Base-by-base conservation (phyloP, 192 early-diverging fungal species). In the Coemansia sp. region DNA sequence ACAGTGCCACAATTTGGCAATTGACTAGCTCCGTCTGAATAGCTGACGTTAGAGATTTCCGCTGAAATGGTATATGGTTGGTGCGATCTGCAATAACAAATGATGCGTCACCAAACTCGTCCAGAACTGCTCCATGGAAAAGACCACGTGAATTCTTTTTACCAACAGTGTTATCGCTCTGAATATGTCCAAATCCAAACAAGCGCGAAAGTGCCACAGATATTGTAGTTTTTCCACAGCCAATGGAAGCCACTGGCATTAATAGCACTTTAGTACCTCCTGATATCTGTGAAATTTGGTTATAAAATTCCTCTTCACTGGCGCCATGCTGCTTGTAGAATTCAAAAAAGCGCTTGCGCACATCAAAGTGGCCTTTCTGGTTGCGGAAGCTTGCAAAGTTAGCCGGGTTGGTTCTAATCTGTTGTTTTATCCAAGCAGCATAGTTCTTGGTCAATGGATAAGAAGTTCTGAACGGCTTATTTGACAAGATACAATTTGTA, bases 1-100 rank as follows among this genome's bases (percentile, higher is more conserved):
- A 87, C 18, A 95, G 52, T 0, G 86, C 89, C 3, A 95, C 74
- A 24, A 93, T 82, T n/a, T 68, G 68, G 15, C 88, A 86, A 42
- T 77, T 77, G 20, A 88, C 88, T 58, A 83, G 86, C 25, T 63
- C 54, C 8, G 62, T 60, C 42, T 66, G 77, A 23, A 96, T 84
- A 0, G 61, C 60, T 3, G 60, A 44, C 8, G 75, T 81, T 34
- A 93, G 73, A 1, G 63, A 66, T 56, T 70, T 21, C 26, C 92
- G 83, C 49, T 87, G 80, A 38, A 76, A 47, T 2, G 28, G 46
- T 18, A 87, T 12, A 61, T 92, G 89, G 76, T 92, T 91, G 79
- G 86, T 90, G 8, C 84, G 78, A 67, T 96, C 94, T 9, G 91
- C 93, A 78, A 89, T 85, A 2, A 96, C 92, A 48, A 91, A 74